Evolutionary conservation across 257 asterid genomes (phyloP).

Genomic region (Solanum ahanhuiri): DNA sequence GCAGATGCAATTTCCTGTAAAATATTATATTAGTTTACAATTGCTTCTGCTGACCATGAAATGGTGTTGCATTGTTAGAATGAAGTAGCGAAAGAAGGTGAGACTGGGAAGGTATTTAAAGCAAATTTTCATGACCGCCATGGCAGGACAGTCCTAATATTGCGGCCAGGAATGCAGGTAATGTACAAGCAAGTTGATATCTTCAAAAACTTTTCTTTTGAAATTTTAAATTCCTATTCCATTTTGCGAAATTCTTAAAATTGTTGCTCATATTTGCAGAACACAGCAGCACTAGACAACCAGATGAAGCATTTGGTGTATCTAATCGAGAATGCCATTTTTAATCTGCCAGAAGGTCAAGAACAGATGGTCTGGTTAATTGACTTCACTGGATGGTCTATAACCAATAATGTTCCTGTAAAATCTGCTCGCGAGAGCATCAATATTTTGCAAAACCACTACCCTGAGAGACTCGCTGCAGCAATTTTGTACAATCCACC

Average conservation of each 20-base stretch:
- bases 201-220: not conserved
- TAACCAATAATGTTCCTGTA: slow-evolving; percentile 63
- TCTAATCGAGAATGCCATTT: slow-evolving; percentile 81
- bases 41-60: not conserved
- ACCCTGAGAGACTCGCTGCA: slow-evolving; percentile 84
- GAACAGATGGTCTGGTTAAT: slow-evolving; percentile 98
- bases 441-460: slow-evolving; percentile 77
- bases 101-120: slow-evolving; percentile 80
- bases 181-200: not conserved
- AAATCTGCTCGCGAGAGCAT: slow-evolving; percentile 74
- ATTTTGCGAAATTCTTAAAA: not conserved
- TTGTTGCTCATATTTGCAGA: slow-evolving; percentile 29
- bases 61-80: slow-evolving; percentile 25
- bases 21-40: not conserved
- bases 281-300: slow-evolving; percentile 72
- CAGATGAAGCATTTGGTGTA: slow-evolving; percentile 87
- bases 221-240: not conserved
- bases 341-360: slow-evolving; percentile 91
- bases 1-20: not conserved
- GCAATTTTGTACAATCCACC: slow-evolving; percentile 88
- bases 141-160: slow-evolving; percentile 83
- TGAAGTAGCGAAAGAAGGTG: slow-evolving; percentile 82
- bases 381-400: slow-evolving; percentile 87
- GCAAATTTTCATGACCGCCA: slow-evolving; percentile 83
- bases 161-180: slow-evolving; percentile 93